These are phyloP conservation scores for Astragalus membranaceus DNA, from an alignment of 306 rosid species.

Conservation along the genomic window DNA sequence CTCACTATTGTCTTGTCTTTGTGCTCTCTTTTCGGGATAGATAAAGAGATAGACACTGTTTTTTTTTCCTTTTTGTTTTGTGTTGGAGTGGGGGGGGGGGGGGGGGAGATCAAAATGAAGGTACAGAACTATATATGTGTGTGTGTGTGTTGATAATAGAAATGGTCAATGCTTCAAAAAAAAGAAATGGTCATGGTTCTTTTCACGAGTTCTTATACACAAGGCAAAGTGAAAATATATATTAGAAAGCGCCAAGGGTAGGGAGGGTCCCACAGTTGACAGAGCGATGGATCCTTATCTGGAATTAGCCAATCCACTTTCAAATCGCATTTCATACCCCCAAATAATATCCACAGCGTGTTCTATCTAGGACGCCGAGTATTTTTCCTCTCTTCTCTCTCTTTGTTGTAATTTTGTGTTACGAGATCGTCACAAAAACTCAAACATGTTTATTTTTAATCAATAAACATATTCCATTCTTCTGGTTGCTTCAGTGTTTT, in stretches of 20 bases:
- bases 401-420: neutral
- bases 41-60: no score
- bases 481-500: neutral
- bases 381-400: neutral
- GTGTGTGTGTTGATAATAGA: no score
- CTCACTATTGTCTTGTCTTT: no score
- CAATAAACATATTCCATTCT: neutral
- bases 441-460: neutral
- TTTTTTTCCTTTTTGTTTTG: no score
- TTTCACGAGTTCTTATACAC: neutral
- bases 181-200: neutral
- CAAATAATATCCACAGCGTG: slow-evolving; percentile 26
- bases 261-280: slow-evolving; percentile 58
- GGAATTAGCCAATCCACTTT: slow-evolving; percentile 39
- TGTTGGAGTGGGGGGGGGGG: no score
- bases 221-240: neutral
- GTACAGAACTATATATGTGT: no score
- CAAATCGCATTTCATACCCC: slow-evolving; percentile 14
- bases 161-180: no score
- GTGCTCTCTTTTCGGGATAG: no score
- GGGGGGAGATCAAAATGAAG: no score
- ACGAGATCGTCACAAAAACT: slow-evolving; percentile 3
- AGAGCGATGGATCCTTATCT: slow-evolving; percentile 52
- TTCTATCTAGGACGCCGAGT: neutral
- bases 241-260: slow-evolving; percentile 15